phyloP scores from a whole-genome alignment of 176 grass and related monocot genomes.

The Lolium perenne region DNA sequence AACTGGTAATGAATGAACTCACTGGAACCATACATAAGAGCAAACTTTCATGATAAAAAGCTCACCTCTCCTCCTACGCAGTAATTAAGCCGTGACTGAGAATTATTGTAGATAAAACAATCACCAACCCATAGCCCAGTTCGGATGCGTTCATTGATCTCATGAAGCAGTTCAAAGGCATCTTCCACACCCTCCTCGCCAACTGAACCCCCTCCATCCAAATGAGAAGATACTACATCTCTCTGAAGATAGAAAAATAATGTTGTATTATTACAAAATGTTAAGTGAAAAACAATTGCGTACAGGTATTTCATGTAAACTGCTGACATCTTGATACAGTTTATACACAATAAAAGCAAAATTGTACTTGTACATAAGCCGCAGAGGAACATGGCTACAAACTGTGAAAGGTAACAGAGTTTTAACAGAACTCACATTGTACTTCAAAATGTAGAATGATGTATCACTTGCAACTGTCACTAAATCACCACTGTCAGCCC shows the following conservation, averaged over 20 bases:
- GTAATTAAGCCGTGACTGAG: conserved; percentile 92
- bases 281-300: background rate
- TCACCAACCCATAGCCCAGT: conserved; percentile 99
- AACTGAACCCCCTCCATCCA: conserved; percentile 79
- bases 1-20: conserved; percentile 3
- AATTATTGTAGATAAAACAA: conserved; percentile 99
- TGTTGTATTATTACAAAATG: conserved; percentile 38
- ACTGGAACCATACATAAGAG: background rate
- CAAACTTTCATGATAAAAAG: background rate
- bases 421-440: conserved; percentile 75
- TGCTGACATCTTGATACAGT: conserved; percentile 3
- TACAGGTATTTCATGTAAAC: background rate
- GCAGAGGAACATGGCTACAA: conserved; percentile 29
- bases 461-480: conserved; percentile 93
- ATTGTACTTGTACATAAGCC: conserved; percentile 11
- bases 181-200: conserved; percentile 96
- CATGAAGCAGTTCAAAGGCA: conserved; percentile 98
- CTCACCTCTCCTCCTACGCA: conserved; percentile 96
- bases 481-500: conserved; percentile 96
- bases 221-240: conserved; percentile 86
- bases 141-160: conserved; percentile 94
- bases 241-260: conserved; percentile 57
- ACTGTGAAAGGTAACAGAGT: conserved; percentile 6
- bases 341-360: background rate
- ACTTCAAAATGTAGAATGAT: conserved; percentile 98